Evolutionary conservation across 23 red algal species (phyloP).

Genomic region (Gracilaria caudata): DNA sequence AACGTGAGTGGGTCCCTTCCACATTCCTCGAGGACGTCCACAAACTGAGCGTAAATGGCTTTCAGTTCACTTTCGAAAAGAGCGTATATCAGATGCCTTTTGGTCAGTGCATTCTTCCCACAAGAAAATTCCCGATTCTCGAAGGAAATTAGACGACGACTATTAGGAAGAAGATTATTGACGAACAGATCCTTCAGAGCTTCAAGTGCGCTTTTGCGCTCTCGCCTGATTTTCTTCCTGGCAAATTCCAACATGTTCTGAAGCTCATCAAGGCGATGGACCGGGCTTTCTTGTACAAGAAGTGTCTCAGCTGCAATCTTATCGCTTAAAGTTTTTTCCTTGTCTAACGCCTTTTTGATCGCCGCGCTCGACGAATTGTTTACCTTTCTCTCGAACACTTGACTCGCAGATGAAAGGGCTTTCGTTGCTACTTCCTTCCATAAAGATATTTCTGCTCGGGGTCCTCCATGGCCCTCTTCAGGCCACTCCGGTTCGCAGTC

Average conservation of each 20-base stretch:
- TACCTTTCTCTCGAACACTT: slow-evolving; percentile 44
- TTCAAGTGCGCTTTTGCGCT: slow-evolving; percentile 65
- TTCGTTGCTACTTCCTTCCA: slow-evolving; percentile 51
- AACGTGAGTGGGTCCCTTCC: slow-evolving; percentile 72
- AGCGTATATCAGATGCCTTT: slow-evolving; percentile 80
- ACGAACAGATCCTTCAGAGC: slow-evolving; percentile 88
- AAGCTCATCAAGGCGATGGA: slow-evolving; percentile 78
- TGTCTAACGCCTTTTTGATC: slow-evolving; percentile 14
- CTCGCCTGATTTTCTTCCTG: slow-evolving; percentile 41
- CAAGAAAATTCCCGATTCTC: slow-evolving; percentile 60
- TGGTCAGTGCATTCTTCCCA: slow-evolving; percentile 37
- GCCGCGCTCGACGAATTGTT: slow-evolving; percentile 8
- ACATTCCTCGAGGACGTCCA: slow-evolving; percentile 61
- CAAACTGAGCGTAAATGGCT: slow-evolving; percentile 56
- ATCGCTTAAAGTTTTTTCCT: slow-evolving; percentile 67
- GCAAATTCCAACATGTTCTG: slow-evolving; percentile 51
- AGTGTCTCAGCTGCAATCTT: slow-evolving; percentile 72
- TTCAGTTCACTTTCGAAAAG: slow-evolving; percentile 88
- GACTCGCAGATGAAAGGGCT: slow-evolving; percentile 39
- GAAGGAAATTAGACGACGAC: slow-evolving; percentile 66
- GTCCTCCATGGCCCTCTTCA: neutral
- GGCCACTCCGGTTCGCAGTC: slow-evolving; percentile 77
- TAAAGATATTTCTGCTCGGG: neutral
- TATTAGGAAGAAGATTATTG: slow-evolving; percentile 73
- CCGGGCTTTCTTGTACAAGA: slow-evolving; percentile 71